Base-by-base conservation (phyloP, 1,139 yeast genomes). In the Debaryomycetaceae sp. region DNA sequence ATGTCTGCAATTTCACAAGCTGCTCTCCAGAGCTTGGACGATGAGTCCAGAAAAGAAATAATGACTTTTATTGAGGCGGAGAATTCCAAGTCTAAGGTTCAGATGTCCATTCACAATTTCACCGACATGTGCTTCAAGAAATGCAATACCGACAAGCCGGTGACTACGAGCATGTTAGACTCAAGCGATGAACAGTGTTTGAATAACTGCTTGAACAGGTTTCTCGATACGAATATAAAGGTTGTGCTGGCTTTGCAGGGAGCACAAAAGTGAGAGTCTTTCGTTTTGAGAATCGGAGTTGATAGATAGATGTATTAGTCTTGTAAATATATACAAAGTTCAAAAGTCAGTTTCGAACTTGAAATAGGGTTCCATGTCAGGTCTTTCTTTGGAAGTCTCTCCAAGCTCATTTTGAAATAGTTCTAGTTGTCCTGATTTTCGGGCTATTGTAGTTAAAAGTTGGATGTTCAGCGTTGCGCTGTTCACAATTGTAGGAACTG, bases 101-200 rank as follows among this genome's bases (percentile, higher is more conserved):
- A 89, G 69, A 76, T 81, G 75, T 80, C 95, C 34, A 85, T 89
- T 50, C 95, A 89, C 63, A 81, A 77, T 60, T 89, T 88, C 74
- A 90, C 97, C 36, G 91, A 89, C 61, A 76, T 85, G 76, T 91
- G 98, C 65, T 91, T 89, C 75, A 87, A 85, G 64, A 87, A 87
- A 68, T 91, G 98, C 64, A 77, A 89, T 48, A 69, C 78, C 41
- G 61, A 66, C 49, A 61, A 56, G 43, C 69, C 78, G 14, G 76
- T 84, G 45, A 72, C 74, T 44, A 68, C 76, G 43, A 78, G 78
- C 38, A 69, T 71, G 42, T 71, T 90, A 52, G 76, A 76, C 52
- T 45, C 68, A 5, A 64, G 64, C 44, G 97, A 91, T 64, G 88
- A 85, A 54, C 66, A 72, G 38, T 91, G 97, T 62, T 71, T 90